Evolutionary conservation across 2,329 filamentous ascomycete species (phyloP).

Genomic region (Trichophyton benhamiae): DNA sequence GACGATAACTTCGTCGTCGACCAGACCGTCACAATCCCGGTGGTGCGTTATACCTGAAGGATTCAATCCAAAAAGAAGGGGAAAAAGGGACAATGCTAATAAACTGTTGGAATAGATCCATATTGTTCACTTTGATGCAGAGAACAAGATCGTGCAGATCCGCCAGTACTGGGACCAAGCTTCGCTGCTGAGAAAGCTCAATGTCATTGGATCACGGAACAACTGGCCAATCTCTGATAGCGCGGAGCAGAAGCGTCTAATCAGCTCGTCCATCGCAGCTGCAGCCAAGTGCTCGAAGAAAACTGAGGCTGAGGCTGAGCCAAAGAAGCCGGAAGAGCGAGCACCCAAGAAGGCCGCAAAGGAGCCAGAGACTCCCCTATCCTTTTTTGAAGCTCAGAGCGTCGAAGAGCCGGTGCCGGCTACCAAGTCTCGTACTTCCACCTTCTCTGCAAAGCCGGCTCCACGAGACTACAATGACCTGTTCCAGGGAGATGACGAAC

Average conservation of each 20-base stretch:
- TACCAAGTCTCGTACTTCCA: conserved; percentile 46
- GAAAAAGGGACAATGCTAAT: background rate
- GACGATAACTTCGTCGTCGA: conserved; percentile 92
- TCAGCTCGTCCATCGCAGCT: conserved; percentile 40
- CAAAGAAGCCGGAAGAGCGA: conserved; percentile 14
- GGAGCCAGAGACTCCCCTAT: conserved; percentile 44
- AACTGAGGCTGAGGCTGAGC: background rate
- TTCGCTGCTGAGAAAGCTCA: conserved; percentile 79
- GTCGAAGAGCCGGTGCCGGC: conserved; percentile 44
- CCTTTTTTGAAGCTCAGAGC: conserved; percentile 57
- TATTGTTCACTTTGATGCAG: conserved; percentile 68
- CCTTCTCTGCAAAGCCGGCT: conserved; percentile 51
- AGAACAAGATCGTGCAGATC: conserved; percentile 72
- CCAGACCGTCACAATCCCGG: conserved; percentile 61
- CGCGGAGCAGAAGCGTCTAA: conserved; percentile 68
- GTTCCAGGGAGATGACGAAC: conserved; percentile 39
- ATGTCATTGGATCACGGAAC: conserved; percentile 79
- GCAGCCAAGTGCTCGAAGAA: conserved; percentile 3
- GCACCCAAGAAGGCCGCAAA: conserved; percentile 24
- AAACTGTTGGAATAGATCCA: conserved; percentile 50
- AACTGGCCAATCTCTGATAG: conserved; percentile 93
- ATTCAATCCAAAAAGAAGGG: too few species aligned
- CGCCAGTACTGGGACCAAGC: conserved; percentile 93
- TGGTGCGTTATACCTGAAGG: conserved; percentile 49
- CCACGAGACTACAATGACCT: conserved; percentile 60